Conservation (phyloP, 2,329 filamentous ascomycete genomes). For the Diplodia scrobiculata region DNA sequence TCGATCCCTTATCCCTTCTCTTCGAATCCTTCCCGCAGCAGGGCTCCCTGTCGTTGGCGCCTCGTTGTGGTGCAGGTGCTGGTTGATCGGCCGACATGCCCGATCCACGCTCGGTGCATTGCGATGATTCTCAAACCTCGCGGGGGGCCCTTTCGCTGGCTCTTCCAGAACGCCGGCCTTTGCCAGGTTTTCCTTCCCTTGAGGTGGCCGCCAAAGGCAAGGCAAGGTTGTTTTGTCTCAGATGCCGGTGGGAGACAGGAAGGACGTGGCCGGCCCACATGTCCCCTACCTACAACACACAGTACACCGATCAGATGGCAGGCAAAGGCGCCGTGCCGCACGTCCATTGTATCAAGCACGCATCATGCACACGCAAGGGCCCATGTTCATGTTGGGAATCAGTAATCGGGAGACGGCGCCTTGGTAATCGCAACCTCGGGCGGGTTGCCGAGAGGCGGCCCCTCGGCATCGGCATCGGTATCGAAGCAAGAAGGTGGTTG, state of each 20-base stretch:
- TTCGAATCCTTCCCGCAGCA: conserved; percentile 25
- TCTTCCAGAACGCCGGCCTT: conserved; percentile 5
- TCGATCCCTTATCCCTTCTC: conserved; percentile 12
- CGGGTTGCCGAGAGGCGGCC: no score
- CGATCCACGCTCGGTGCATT: no score
- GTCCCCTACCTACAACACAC: no score
- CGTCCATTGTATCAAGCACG: not conserved
- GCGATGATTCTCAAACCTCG: not conserved
- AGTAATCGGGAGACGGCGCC: no score
- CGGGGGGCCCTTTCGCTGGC: conserved; percentile 3
- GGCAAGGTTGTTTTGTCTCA: not conserved
- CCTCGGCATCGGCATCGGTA: no score
- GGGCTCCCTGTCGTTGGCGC: not conserved
- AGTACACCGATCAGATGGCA: not conserved
- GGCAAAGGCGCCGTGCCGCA: not conserved
- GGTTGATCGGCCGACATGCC: not conserved
- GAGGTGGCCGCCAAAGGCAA: not conserved
- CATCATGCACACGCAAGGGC: not conserved
- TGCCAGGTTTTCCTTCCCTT: not conserved
- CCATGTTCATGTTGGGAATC: not conserved
- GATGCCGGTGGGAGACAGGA: no score
- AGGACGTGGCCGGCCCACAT: no score
- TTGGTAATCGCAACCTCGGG: no score
- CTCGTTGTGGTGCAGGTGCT: not conserved
- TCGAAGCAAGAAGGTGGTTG: no score